phyloP scores from a whole-genome alignment of 164 flowering plant genomes.

The Akebia trifoliata region DNA sequence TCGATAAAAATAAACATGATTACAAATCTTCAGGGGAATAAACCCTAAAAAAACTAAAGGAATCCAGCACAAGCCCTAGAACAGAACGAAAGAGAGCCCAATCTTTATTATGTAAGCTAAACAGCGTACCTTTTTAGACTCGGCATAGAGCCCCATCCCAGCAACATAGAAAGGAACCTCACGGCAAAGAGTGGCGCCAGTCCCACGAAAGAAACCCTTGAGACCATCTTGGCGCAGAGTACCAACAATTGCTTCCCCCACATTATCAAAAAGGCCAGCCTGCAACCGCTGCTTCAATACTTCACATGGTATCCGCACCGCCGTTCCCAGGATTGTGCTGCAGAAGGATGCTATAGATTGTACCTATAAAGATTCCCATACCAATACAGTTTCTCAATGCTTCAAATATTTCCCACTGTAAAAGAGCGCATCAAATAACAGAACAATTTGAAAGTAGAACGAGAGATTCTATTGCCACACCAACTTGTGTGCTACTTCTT shows the following conservation, averaged over 20 bases:
- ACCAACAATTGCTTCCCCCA: slow-evolving; percentile 89
- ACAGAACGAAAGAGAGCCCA: no score
- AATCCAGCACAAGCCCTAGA: not conserved
- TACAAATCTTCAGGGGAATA: no score
- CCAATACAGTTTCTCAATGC: not conserved
- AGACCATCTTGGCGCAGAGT: slow-evolving; percentile 91
- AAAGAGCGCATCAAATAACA: not conserved
- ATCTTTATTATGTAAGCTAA: no score
- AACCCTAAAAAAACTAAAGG: no score
- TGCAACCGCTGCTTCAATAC: slow-evolving; percentile 93
- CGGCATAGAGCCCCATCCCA: slow-evolving; percentile 95
- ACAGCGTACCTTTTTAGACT: slow-evolving; percentile 80
- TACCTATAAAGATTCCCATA: slow-evolving; percentile 41
- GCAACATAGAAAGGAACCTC: slow-evolving; percentile 99
- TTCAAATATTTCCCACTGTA: not conserved
- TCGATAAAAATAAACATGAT: no score
- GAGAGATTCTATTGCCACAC: no score
- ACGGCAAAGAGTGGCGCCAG: slow-evolving; percentile 93
- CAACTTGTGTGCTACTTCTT: no score
- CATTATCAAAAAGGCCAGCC: slow-evolving; percentile 91
- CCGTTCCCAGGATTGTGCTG: slow-evolving; percentile 93
- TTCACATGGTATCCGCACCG: slow-evolving; percentile 94
- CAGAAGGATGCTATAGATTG: slow-evolving; percentile 93
- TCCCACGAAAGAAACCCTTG: slow-evolving; percentile 95
- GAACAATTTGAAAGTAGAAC: slow-evolving; percentile 1